Percentiles rank a stretch among this genome's conserved stretches.
Evolutionary conservation across 257 asterid genomes (phyloP).

Genomic region (Solanum megistacrolobum): DNA sequence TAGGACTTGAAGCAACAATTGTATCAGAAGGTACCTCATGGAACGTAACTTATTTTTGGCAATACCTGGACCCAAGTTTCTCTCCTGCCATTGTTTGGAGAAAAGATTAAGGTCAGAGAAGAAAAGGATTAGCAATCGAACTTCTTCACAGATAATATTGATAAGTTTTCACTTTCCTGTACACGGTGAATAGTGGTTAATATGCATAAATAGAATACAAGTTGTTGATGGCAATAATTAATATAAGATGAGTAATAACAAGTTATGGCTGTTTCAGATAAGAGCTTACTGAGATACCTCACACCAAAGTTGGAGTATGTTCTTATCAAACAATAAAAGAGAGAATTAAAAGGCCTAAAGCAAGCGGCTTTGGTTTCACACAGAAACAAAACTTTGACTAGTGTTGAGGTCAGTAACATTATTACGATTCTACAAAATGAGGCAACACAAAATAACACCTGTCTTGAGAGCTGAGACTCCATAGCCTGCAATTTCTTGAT

Average conservation of each 20-base stretch:
- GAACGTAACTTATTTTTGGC: constrained; percentile 62
- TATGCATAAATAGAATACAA: neutral
- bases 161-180: neutral
- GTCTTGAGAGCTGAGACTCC: constrained; percentile 68
- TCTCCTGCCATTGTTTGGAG: constrained; percentile 44
- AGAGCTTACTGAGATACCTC: neutral
- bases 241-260: neutral
- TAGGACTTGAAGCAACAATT: constrained; percentile 80
- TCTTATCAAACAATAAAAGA: neutral
- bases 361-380: neutral
- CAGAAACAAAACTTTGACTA: neutral
- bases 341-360: neutral
- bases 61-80: constrained; percentile 40
- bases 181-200: neutral
- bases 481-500: constrained; percentile 62
- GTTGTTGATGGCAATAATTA: neutral
- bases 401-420: neutral
- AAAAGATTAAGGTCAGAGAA: neutral
- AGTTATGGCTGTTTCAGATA: neutral
- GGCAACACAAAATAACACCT: constrained; percentile 35
- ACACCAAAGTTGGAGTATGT: neutral
- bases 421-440: neutral
- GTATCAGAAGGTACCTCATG: constrained; percentile 76
- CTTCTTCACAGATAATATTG: neutral
- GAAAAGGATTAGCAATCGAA: neutral